Conservation (phyloP, 2,329 filamentous ascomycete genomes). For the Cordyceps farinosa region DNA sequence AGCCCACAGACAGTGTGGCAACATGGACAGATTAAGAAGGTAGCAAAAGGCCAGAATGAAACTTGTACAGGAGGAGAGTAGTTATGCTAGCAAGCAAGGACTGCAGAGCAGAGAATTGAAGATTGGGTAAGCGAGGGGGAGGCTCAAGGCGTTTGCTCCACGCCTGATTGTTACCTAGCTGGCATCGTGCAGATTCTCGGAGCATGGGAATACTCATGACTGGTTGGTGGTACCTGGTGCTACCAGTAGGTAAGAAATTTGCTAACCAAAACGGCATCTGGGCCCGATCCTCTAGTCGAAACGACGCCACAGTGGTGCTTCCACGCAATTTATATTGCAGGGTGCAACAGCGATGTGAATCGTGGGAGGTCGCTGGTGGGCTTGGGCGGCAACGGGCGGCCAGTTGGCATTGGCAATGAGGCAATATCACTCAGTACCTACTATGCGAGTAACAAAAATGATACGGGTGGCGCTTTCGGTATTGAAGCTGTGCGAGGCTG, state of each 20-base stretch:
- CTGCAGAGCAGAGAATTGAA: not conserved
- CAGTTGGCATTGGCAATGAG: not conserved
- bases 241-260: no score
- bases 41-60: no score
- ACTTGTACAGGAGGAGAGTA: not conserved
- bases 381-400: not conserved
- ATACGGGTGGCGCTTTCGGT: not conserved
- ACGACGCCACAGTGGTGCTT: constrained; percentile 3
- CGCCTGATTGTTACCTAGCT: not conserved
- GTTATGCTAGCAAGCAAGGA: not conserved
- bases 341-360: not conserved
- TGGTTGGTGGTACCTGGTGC: no score
- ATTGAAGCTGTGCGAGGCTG: not conserved
- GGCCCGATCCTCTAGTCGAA: constrained; percentile 1
- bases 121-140: not conserved
- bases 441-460: not conserved
- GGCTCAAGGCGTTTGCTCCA: not conserved
- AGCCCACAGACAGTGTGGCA: no score
- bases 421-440: not conserved
- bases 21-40: no score
- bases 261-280: not conserved
- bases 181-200: not conserved
- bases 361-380: not conserved
- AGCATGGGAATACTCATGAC: not conserved
- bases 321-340: not conserved